These are phyloP conservation scores for Incumbomyces delicatus DNA, from an alignment of 2,329 filamentous ascomycete species.

Conservation along the genomic window DNA sequence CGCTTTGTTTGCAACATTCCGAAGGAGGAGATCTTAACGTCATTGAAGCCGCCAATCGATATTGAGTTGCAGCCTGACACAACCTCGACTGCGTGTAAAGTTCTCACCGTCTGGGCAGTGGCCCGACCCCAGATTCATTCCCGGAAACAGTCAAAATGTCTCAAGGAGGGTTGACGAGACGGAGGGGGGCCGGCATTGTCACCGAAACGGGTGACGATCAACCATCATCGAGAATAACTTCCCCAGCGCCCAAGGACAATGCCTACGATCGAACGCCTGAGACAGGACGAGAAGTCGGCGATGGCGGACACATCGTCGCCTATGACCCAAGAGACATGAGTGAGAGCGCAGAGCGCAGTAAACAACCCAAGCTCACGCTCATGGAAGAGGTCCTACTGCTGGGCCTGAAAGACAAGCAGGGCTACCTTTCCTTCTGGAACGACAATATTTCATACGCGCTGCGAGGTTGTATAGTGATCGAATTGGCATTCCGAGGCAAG, in stretches of 20 bases:
- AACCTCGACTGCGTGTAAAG: too few relatives aligned
- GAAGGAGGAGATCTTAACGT: too few relatives aligned
- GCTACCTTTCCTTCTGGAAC: constrained; percentile 99
- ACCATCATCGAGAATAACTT: constrained; percentile 56
- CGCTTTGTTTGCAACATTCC: too few relatives aligned
- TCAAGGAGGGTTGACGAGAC: constrained; percentile 62
- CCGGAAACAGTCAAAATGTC: constrained; percentile 38
- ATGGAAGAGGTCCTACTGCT: constrained; percentile 97
- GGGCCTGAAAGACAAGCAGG: constrained; percentile 98
- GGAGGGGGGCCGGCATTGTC: constrained; percentile 49
- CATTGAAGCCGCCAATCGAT: neutral
- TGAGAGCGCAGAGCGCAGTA: constrained; percentile 90
- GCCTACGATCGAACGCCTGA: constrained; percentile 48
- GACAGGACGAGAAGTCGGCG: constrained; percentile 75
- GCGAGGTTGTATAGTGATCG: constrained; percentile 94
- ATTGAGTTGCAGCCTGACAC: too few relatives aligned
- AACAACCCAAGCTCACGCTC: constrained; percentile 94
- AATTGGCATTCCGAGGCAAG: constrained; percentile 88
- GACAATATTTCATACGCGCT: constrained; percentile 99
- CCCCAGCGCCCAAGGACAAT: constrained; percentile 54
- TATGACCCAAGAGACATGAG: constrained; percentile 95
- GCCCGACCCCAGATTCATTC: too few relatives aligned
- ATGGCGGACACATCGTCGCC: constrained; percentile 97
- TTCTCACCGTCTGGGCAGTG: too few relatives aligned
- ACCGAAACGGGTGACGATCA: constrained; percentile 44